Evolutionary conservation across 805 yeast genomes (phyloP), one percentile per base, ranked within the genome.

Genomic region (Spathaspora girioi): DNA sequence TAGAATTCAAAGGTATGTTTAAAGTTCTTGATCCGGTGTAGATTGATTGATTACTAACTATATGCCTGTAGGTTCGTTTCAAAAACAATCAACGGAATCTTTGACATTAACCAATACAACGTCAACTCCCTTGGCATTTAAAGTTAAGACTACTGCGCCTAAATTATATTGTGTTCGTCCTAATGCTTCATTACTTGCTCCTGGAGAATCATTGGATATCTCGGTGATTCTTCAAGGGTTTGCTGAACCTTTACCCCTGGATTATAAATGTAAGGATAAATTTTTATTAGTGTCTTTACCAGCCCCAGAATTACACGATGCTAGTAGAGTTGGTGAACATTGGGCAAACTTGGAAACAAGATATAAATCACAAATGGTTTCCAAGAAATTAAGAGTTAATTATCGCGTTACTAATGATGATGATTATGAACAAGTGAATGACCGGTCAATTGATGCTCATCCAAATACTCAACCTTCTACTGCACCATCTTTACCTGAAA

Each of bases 61-160:
- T 11, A 8, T 35, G 10, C 6, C 35, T 19, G n/a, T 58, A 86
- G 96, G 92, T 54, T 90, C 96, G 43, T 84, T 89, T 66, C 80
- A 87, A 58, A 78, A 80, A 59, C 83, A 87, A 58, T 80, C 86
- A 43, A 86, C 94, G 15, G 86, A 84, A 65, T 71, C 76, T 51
- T 75, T 84, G 61, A 67, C 72, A 44, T 77, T 84, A 56, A 66
- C 77, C 69, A 85, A 83, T 60, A 74, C 86, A 41, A 68, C 81
- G 14, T 76, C 76, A 50, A 73, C 83, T 31, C 77, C 84, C 44
- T 71, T 82, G 61, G 97, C 97, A 29, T 94, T 90, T 79, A 94
- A 94, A 75, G 97, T 94, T 65, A 94, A 93, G 75, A 93, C 99
- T 45, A 94, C 99, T 6, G 97, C 98, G 9, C 99, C 99, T 54